Base-by-base conservation (phyloP, 768 basidiomycete species). In the Calocybe gangraenosa region DNA sequence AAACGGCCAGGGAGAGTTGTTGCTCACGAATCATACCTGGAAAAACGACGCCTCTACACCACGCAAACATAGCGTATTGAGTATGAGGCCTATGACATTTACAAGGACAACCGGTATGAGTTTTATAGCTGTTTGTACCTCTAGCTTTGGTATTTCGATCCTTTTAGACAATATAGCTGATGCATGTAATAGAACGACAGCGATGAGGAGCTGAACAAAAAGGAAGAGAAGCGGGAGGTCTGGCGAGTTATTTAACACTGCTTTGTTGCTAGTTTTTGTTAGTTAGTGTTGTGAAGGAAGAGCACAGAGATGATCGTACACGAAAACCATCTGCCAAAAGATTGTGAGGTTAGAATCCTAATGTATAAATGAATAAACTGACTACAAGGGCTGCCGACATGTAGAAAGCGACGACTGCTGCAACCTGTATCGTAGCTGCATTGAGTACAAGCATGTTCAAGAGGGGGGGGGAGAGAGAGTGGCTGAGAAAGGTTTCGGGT, bases 31-130 rank as follows among this genome's bases (percentile, higher is more conserved):
- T 5, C 51, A 30, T 51, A 83, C 84, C 72, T 88, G 87, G 64
- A 88, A 91, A 62, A 84, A 91, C 0, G 82, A 81, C 2, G 87
- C 86, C 45, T 90, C 87, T 15, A 91, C 86, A 42, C 78, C 81
- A 20, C 85, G 74, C 42, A 90, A 68, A 56, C 88, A 90, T 4
- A 88, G 73, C 1, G 82, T 87, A 52, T 89, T 89, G 69, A 89
- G 88, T 1, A 86, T 76, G 3, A 91, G 70, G 1, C 87, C 86
- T 6, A 81, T 65, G n/a, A 86, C 78, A 55, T 87, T 86, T 35
- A 87, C 81, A 1, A 75, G 61, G 0, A 87, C 75, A 7, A 86
- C 78, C 2, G 84, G 81, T 2, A 74, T 51, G 3, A 86, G 71
- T 52, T 81, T 82, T 57, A 73, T 79, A 6, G 74, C 79, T 3